phyloP scores from a whole-genome alignment of 768 basidiomycete species.

The Trametes cingulata region DNA sequence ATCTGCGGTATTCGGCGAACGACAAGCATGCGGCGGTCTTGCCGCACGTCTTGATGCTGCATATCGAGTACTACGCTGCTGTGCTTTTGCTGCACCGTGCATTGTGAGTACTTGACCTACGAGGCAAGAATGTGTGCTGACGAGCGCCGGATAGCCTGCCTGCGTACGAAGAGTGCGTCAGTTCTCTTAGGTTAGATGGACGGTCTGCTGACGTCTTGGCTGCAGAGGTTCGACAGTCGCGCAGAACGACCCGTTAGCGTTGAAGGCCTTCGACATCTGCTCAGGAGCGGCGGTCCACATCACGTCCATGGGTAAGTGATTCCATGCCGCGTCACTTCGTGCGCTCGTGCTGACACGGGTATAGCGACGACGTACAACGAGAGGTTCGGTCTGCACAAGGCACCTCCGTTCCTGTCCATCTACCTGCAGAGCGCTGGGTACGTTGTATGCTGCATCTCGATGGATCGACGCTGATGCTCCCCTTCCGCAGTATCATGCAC shows the following conservation, averaged over 20 bases:
- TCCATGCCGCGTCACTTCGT: background rate
- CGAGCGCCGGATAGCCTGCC: slow-evolving; percentile 54
- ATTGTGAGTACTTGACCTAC: slow-evolving; percentile 56
- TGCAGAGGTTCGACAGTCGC: background rate
- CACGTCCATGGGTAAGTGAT: slow-evolving; percentile 56
- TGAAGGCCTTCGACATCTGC: slow-evolving; percentile 74
- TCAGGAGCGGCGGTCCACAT: slow-evolving; percentile 74
- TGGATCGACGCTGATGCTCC: slow-evolving; percentile 9
- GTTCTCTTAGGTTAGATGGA: too few relatives aligned
- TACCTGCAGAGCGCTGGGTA: slow-evolving; percentile 75
- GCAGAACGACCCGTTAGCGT: slow-evolving; percentile 43
- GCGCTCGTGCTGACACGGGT: background rate
- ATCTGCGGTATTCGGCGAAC: slow-evolving; percentile 58
- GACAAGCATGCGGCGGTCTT: slow-evolving; percentile 56
- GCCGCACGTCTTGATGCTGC: slow-evolving; percentile 66
- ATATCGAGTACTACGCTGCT: slow-evolving; percentile 75
- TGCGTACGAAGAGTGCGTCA: slow-evolving; percentile 65
- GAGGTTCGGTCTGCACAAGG: slow-evolving; percentile 57
- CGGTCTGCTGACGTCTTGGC: background rate
- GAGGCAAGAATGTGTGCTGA: background rate
- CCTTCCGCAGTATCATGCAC: slow-evolving; percentile 67
- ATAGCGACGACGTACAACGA: slow-evolving; percentile 61
- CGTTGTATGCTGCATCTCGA: slow-evolving; percentile 27
- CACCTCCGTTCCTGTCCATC: slow-evolving; percentile 66
- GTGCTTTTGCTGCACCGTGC: slow-evolving; percentile 75